phyloP scores from a whole-genome alignment of 2,329 filamentous ascomycete genomes.

The Penicillium sp. region DNA sequence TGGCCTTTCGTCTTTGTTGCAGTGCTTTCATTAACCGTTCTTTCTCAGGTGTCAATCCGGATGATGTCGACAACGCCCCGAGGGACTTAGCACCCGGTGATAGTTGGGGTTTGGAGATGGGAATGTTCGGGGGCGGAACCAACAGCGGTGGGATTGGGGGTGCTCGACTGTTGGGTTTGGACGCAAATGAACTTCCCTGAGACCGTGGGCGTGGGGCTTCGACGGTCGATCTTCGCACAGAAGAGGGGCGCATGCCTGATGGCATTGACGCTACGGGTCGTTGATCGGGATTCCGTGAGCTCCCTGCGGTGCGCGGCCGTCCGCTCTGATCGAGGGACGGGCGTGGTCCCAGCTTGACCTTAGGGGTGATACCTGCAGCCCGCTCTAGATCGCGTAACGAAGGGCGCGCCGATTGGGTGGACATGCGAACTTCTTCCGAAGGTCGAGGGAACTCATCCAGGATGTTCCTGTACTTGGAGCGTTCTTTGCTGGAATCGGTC shows the following conservation, averaged over 20 bases:
- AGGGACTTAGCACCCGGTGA: conserved; percentile 40
- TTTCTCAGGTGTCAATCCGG: conserved; percentile 78
- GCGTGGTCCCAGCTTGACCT: conserved; percentile 82
- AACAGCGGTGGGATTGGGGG: conserved; percentile 38
- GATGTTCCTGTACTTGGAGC: conserved; percentile 24
- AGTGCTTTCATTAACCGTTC: conserved; percentile 88
- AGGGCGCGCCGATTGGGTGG: conserved; percentile 41
- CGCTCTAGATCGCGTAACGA: conserved; percentile 43
- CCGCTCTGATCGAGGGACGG: conserved; percentile 62
- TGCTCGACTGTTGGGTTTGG: conserved; percentile 25
- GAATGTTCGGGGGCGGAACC: conserved; percentile 35
- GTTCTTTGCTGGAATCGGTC: conserved; percentile 19
- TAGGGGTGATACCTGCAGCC: conserved; percentile 45
- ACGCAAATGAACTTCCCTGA: conserved; percentile 34
- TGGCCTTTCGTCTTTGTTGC: conserved; percentile 79
- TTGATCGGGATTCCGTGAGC: conserved; percentile 44
- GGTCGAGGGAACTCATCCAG: conserved; percentile 35
- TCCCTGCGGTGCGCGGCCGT: conserved; percentile 55
- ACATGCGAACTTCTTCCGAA: conserved; percentile 34
- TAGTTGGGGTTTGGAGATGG: conserved; percentile 30
- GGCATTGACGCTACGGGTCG: conserved; percentile 74
- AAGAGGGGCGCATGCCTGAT: conserved; percentile 65
- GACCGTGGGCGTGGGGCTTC: conserved; percentile 41
- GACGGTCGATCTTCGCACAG: conserved; percentile 47
- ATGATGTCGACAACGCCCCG: conserved; percentile 43